Conservation (phyloP, 78 protist species). For the Paratrimastix pyriformis region DNA sequence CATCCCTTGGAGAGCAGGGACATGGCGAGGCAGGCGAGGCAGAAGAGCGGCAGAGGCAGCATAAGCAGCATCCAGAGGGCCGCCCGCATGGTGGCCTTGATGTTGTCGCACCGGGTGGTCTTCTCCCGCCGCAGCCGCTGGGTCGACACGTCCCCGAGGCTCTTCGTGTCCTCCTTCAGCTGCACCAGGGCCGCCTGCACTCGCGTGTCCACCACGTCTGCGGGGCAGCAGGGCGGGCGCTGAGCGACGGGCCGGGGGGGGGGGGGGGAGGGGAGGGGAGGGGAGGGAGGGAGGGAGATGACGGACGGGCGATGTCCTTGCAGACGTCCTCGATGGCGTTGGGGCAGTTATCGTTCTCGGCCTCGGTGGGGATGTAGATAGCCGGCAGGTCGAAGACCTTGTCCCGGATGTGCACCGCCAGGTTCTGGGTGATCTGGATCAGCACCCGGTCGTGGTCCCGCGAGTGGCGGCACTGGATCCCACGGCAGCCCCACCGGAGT, state of each 20-base stretch:
- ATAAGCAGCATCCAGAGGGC: no score
- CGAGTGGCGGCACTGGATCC: background rate
- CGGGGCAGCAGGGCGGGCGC: no score
- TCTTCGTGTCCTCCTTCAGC: background rate
- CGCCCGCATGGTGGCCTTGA: no score
- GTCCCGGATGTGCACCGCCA: background rate
- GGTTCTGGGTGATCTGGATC: slow-evolving; percentile 41
- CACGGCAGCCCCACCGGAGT: background rate
- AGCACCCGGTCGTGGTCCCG: slow-evolving; percentile 26
- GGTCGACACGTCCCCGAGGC: background rate
- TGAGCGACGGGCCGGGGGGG: no score
- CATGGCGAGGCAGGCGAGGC: no score
- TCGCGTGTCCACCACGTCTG: background rate
- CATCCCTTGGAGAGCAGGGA: no score
- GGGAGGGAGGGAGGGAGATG: no score
- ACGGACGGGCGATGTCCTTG: slow-evolving; percentile 1
- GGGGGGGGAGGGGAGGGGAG: no score
- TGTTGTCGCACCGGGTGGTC: no score
- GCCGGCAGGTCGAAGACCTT: slow-evolving; percentile 13
- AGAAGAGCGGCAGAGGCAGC: no score
- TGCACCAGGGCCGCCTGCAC: background rate
- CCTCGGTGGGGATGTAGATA: slow-evolving; percentile 13
- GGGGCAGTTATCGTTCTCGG: background rate
- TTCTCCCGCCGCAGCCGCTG: background rate
- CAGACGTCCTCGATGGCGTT: slow-evolving; percentile 10